Conservation (phyloP, 768 basidiomycete genomes). For the Tylopilus sp. region DNA sequence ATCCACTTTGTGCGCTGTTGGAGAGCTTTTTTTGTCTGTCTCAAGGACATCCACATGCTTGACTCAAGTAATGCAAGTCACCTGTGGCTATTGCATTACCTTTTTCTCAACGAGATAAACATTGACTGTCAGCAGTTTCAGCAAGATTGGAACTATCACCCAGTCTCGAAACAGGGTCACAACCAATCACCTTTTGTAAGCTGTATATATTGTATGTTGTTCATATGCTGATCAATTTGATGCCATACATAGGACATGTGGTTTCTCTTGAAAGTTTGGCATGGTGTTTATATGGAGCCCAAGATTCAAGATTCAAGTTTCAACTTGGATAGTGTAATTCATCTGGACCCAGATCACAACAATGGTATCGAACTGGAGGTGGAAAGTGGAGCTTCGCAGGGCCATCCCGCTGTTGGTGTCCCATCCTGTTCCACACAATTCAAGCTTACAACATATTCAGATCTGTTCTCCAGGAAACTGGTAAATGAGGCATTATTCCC, state of each 20-base stretch:
- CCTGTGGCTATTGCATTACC: conserved; percentile 41
- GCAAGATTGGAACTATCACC: conserved; percentile 39
- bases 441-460: neutral
- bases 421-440: neutral
- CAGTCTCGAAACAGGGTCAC: conserved; percentile 15
- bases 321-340: neutral
- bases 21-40: conserved; percentile 39
- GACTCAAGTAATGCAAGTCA: conserved; percentile 32
- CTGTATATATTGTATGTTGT: neutral
- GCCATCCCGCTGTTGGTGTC: neutral
- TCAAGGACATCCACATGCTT: conserved; percentile 36
- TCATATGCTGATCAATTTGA: no score
- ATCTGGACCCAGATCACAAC: neutral
- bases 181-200: conserved; percentile 1
- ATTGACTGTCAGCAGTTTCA: conserved; percentile 27
- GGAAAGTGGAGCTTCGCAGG: no score
- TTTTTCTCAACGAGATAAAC: conserved; percentile 40
- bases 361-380: neutral
- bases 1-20: conserved; percentile 38
- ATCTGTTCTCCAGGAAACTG: neutral
- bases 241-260: neutral
- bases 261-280: neutral
- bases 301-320: neutral
- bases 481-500: conserved; percentile 1
- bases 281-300: neutral